Evolutionary conservation across 495 filamentous ascomycete species (phyloP).

Genomic region (Lasiosphaeris hirsuta): DNA sequence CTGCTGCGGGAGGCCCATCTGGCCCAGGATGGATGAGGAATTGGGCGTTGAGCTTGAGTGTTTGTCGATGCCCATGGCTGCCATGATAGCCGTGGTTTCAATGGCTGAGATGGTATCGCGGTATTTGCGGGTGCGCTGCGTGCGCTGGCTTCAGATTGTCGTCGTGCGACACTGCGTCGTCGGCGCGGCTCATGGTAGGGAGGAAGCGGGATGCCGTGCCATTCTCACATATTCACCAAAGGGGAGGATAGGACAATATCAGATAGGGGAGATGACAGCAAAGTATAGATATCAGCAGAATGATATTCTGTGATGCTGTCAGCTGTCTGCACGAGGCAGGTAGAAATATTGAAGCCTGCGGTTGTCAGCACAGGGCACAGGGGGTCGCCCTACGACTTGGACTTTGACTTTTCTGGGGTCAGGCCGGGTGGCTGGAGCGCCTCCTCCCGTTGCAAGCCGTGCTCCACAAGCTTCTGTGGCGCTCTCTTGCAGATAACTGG

Average conservation of each 20-base stretch:
- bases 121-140: neutral
- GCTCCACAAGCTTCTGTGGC: too few relatives aligned
- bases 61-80: neutral
- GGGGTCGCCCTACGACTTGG: neutral
- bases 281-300: neutral
- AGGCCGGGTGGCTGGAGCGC: slow-evolving; percentile 11
- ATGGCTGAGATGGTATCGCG: neutral
- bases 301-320: neutral
- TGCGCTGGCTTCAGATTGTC: slow-evolving; percentile 1
- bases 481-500: too few relatives aligned
- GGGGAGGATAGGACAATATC: too few relatives aligned
- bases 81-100: neutral
- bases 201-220: neutral
- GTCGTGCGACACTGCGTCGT: neutral
- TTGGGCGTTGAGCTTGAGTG: neutral
- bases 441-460: too few relatives aligned
- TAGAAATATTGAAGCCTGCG: slow-evolving; percentile 7
- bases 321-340: neutral
- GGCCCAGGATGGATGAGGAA: too few relatives aligned
- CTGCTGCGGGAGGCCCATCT: neutral
- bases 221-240: neutral
- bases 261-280: too few relatives aligned
- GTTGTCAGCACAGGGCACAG: neutral
- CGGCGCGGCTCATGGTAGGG: neutral
- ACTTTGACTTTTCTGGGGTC: neutral